Evolutionary conservation across 1,284 basidiomycete genomes (phyloP), one percentile per base, ranked within the genome.

Genomic region (Golubevia pallescens): DNA sequence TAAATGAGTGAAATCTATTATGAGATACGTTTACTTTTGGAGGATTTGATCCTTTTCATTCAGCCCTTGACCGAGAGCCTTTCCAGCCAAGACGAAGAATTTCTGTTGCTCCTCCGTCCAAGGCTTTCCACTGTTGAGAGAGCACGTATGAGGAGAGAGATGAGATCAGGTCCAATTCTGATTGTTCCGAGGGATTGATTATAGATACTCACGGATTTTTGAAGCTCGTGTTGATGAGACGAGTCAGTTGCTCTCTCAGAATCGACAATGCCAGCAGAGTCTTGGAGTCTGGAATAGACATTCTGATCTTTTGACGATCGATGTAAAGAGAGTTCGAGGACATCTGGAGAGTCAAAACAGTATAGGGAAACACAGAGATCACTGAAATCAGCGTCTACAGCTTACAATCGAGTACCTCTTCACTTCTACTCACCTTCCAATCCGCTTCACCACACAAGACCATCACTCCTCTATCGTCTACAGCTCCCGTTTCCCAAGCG

Each of bases 401-500:
- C 28, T 28, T 28, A 28, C 28, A 28, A 28, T 28, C 28, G 28
- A 28, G 28, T 28, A 48, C 42, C 42, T 13, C 16, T 48, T 48
- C 42, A 48, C 42, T 38, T 10, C 3, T 6, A 62, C 66, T 56
- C 66, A 68, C 59, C 24, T 73, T 75, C 56, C 75, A 81, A 61
- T 85, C 81, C 23, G 77, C 77, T 14, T 85, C 82, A 16, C 82
- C 82, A 57, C 81, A 82, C 7, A 82, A 60, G 57, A 84, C 68
- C 38, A 80, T 65, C 2, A 85, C 67, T 19, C 73, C 74, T n/a
- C 70, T 67, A 57, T 82, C 80, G 34, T 78, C 73, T 54, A 81
- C 73, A n/a, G 79, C 63, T 1, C 76, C 81, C 57, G 82, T 84
- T 60, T 85, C 82, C 75, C 81, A 81, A 5, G 82, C 82, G 60